Conservation (phyloP, 1,139 yeast genomes). For the Insectozyma bohioensis region DNA sequence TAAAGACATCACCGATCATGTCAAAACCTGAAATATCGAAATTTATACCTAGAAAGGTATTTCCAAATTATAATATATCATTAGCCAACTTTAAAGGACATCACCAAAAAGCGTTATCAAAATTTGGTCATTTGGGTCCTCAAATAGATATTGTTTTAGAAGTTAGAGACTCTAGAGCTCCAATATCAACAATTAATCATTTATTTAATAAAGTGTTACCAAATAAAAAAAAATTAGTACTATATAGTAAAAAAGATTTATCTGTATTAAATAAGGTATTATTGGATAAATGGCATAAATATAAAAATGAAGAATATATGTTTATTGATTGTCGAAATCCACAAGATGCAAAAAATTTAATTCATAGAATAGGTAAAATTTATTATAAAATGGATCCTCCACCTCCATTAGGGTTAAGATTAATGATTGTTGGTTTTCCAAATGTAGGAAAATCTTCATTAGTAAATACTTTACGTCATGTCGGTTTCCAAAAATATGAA, state of each 20-base stretch:
- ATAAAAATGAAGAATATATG: constrained; percentile 52
- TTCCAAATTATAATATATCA: constrained; percentile 70
- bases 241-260: constrained; percentile 71
- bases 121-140: constrained; percentile 69
- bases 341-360: constrained; percentile 50
- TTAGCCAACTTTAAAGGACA: constrained; percentile 89
- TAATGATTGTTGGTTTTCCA: constrained; percentile 91
- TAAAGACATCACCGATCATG: too few relatives aligned
- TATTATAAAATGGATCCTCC: constrained; percentile 52
- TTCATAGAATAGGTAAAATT: constrained; percentile 47
- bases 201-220: constrained; percentile 70
- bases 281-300: constrained; percentile 54
- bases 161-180: constrained; percentile 86
- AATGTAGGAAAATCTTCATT: constrained; percentile 97
- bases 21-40: constrained; percentile 1
- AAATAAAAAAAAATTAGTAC: constrained; percentile 55
- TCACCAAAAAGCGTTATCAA: constrained; percentile 76
- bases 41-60: constrained; percentile 43
- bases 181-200: constrained; percentile 77
- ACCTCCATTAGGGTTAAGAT: constrained; percentile 79
- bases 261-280: constrained; percentile 32
- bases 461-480: constrained; percentile 68
- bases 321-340: constrained; percentile 59
- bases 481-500: constrained; percentile 33
- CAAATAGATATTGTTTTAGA: constrained; percentile 82